Evolutionary conservation across 768 basidiomycete genomes (phyloP), one percentile per base, ranked within the genome.

Genomic region (Dioszegia hungarica): DNA sequence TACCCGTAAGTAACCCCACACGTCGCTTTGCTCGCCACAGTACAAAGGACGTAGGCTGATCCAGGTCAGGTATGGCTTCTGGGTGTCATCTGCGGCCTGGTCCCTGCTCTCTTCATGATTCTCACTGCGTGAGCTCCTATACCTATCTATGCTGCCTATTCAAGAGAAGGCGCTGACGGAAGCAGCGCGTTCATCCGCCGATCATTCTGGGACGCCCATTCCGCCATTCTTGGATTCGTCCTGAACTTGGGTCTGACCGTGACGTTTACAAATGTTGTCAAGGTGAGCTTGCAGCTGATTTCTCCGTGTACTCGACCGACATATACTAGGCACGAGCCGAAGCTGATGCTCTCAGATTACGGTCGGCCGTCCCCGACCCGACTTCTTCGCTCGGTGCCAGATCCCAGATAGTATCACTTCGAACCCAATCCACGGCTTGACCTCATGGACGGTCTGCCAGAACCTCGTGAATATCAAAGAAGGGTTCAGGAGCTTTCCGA

Each of bases 191-290:
- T 56, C 45, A 27, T 64, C 41, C 27, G 60, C 37, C 39, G 69
- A 47, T 64, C 66, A n/a, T 67, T 70, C 47, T 63, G 74, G 67
- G 62, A 73, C 56, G 65, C 64, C 11, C 71, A 75, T 36, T 63
- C 61, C 11, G 68, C 62, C 6, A 56, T 69, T 15, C 51, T 75
- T 34, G 74, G 74, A 12, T 51, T 75, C 4, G 59, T 67, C 20
- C 64, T 75, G 20, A 58, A 43, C 29, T 48, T 75, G 34, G 72
- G 72, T 2, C 51, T 75, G 29, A 68, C 65, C 3, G 57, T 61
- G 14, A 73, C 72, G 0, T 66, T 75, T 34, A 75, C 74, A n/a
- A 61, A 73, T 40, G 72, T 75, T 44, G 52, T 75, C 52, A 75
- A 75, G 56, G 68, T 72, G 31, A 39, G 66, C 24, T 27, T n/a